Evolutionary conservation across 2,329 filamentous ascomycete genomes (phyloP).

Genomic region (Alternaria burnsii): DNA sequence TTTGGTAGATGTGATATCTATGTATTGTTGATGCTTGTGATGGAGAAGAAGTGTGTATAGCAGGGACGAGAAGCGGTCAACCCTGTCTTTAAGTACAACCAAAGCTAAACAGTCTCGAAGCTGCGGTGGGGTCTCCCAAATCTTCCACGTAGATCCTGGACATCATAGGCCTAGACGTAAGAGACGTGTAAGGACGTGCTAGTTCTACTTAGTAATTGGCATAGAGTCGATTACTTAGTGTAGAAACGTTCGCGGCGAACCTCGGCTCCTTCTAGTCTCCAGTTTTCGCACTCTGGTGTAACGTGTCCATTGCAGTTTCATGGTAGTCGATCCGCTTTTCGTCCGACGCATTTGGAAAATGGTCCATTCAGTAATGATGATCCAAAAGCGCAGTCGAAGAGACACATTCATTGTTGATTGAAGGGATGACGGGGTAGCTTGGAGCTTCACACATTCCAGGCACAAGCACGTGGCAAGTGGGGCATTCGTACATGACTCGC

Average conservation of each 20-base stretch:
- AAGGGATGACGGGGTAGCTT: constrained; percentile 16
- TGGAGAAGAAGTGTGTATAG: background rate
- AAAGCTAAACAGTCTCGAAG: constrained; percentile 8
- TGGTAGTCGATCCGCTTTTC: constrained; percentile 4
- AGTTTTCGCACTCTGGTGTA: constrained; percentile 8
- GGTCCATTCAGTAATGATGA: background rate
- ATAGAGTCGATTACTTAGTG: constrained; percentile 1
- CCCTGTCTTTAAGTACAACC: constrained; percentile 9
- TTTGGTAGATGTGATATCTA: background rate
- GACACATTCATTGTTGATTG: background rate
- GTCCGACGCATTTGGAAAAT: background rate
- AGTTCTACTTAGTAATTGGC: constrained; percentile 7
- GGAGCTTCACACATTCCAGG: background rate
- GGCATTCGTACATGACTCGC: constrained; percentile 8
- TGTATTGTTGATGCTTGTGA: background rate
- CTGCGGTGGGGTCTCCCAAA: constrained; percentile 4
- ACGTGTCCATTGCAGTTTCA: background rate
- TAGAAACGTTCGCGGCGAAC: constrained; percentile 14
- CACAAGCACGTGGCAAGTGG: constrained; percentile 6
- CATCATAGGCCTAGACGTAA: constrained; percentile 1
- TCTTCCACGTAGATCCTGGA: constrained; percentile 10
- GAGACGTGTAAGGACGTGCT: background rate
- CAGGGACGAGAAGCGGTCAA: background rate
- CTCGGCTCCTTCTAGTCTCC: constrained; percentile 19
- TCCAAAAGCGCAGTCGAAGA: background rate